phyloP scores from a whole-genome alignment of 257 asterid species.

The Solanum peruvianum region DNA sequence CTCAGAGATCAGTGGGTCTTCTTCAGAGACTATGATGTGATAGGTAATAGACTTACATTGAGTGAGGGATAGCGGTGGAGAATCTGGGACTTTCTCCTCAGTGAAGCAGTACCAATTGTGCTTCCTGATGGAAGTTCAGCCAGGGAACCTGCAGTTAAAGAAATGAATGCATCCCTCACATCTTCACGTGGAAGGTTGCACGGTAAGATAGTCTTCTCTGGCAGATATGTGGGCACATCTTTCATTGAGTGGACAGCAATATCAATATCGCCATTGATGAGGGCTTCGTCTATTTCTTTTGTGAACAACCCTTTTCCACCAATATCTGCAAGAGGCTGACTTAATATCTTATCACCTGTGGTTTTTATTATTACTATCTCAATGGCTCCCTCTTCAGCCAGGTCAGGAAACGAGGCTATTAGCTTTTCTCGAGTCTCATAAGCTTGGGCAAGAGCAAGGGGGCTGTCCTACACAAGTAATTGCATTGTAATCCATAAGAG shows the following conservation, averaged over 20 bases:
- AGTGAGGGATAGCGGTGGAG: slow-evolving; percentile 77
- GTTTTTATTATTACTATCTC: slow-evolving; percentile 81
- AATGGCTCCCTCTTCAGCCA: slow-evolving; percentile 89
- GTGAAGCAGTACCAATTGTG: slow-evolving; percentile 82
- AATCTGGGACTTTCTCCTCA: slow-evolving; percentile 92
- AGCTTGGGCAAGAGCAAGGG: slow-evolving; percentile 97
- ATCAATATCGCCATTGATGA: slow-evolving; percentile 72
- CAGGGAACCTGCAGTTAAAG: slow-evolving; percentile 59
- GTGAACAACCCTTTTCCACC: slow-evolving; percentile 98
- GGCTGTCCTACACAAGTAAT: slow-evolving; percentile 61
- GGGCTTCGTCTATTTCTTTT: slow-evolving; percentile 95
- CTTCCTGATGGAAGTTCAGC: slow-evolving; percentile 87
- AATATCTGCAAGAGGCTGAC: slow-evolving; percentile 94
- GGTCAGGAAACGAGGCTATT: slow-evolving; percentile 60
- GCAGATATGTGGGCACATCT: slow-evolving; percentile 95
- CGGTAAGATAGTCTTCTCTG: slow-evolving; percentile 65
- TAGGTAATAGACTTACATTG: slow-evolving; percentile 27
- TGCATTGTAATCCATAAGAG: slow-evolving; percentile 4
- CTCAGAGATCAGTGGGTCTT: not conserved
- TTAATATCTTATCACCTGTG: slow-evolving; percentile 83
- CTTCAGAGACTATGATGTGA: not conserved
- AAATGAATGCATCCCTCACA: slow-evolving; percentile 90
- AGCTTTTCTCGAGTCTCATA: slow-evolving; percentile 77
- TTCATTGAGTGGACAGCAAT: slow-evolving; percentile 99
- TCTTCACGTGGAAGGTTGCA: slow-evolving; percentile 98